Evolutionary conservation across 345 rosid genomes (phyloP).

Genomic region (Microthlaspi erraticum): DNA sequence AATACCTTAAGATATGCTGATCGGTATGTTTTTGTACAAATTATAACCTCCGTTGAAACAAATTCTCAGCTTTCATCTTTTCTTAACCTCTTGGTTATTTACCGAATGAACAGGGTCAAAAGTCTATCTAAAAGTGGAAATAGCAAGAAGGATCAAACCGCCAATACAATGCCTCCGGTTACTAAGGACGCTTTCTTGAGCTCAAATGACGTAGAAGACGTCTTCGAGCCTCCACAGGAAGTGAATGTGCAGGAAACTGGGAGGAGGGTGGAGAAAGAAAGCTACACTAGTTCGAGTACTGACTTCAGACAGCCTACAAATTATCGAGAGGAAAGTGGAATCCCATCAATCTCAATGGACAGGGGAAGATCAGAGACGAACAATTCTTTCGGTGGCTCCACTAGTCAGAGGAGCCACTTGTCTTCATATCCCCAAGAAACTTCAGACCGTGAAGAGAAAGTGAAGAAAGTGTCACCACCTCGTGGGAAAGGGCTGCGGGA

Average conservation of each 20-base stretch:
- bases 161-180: constrained; percentile 52
- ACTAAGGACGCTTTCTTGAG: constrained; percentile 60
- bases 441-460: constrained; percentile 73
- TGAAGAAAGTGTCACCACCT: constrained; percentile 84
- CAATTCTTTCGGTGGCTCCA: constrained; percentile 41
- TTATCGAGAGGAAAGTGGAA: constrained; percentile 59
- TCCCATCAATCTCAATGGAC: constrained; percentile 57
- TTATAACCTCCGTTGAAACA: constrained; percentile 17
- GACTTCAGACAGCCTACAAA: constrained; percentile 54
- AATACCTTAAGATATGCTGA: constrained; percentile 99
- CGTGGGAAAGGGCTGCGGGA: constrained; percentile 76
- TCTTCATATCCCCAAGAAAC: constrained; percentile 57
- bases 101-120: constrained; percentile 71
- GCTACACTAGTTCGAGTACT: constrained; percentile 33
- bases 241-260: constrained; percentile 60
- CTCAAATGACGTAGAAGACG: constrained; percentile 61
- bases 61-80: constrained; percentile 12
- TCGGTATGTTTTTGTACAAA: constrained; percentile 56
- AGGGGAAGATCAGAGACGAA: constrained; percentile 52
- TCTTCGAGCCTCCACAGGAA: constrained; percentile 62
- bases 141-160: constrained; percentile 71
- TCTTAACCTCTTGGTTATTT: constrained; percentile 17
- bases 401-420: constrained; percentile 53
- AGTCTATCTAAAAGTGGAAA: constrained; percentile 95
- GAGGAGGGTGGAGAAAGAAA: constrained; percentile 69